phyloP scores from a whole-genome alignment of 1,284 basidiomycete species.

The Puccinia coronata region DNA sequence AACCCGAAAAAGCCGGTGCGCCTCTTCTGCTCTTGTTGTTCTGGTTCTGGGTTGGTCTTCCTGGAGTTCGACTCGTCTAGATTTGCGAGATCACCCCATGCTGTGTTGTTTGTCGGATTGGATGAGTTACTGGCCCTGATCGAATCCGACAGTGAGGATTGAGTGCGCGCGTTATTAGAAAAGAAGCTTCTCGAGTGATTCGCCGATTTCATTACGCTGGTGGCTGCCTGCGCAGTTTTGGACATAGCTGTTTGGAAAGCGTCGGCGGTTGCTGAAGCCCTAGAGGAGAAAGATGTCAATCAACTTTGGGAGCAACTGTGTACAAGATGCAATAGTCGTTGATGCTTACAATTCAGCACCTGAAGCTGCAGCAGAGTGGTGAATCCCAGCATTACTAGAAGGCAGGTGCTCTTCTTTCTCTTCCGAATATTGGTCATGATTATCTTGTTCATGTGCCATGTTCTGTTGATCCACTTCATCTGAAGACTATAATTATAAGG shows the following conservation, averaged over 20 bases:
- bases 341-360: slow-evolving; percentile 36
- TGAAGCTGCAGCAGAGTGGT: background rate
- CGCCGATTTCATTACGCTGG: slow-evolving; percentile 35
- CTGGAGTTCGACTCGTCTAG: background rate
- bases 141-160: background rate
- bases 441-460: background rate
- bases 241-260: slow-evolving; percentile 28
- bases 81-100: slow-evolving; percentile 20
- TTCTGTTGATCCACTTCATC: background rate
- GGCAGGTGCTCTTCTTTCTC: slow-evolving; percentile 19
- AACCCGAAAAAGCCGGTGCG: slow-evolving; percentile 37
- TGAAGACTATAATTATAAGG: background rate
- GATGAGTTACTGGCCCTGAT: background rate
- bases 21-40: slow-evolving; percentile 19
- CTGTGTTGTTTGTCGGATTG: background rate
- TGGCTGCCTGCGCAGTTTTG: slow-evolving; percentile 24
- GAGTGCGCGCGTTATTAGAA: background rate
- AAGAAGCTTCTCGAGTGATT: slow-evolving; percentile 11
- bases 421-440: slow-evolving; percentile 1
- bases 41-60: background rate
- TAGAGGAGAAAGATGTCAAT: background rate
- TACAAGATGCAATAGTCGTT: background rate
- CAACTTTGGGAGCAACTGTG: background rate
- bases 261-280: background rate
- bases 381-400: slow-evolving; percentile 9